These are phyloP conservation scores for Lichtheimia hyalospora DNA, from an alignment of 371 early-diverging fungal species.

Conservation along the genomic window DNA sequence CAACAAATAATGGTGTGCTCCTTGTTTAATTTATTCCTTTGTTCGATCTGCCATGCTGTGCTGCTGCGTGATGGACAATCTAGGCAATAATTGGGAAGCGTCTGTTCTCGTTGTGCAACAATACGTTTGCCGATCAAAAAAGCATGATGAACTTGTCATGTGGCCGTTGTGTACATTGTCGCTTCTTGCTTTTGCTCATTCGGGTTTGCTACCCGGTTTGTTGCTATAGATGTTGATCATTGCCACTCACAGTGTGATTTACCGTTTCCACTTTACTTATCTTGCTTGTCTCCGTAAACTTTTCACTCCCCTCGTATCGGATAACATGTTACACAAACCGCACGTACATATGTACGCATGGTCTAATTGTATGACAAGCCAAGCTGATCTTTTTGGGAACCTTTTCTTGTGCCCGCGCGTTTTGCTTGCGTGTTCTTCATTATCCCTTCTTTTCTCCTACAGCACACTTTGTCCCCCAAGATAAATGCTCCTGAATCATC, in stretches of 20 bases:
- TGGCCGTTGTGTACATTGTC: background rate
- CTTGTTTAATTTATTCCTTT: no score
- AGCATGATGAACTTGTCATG: constrained; percentile 1
- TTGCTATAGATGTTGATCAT: background rate
- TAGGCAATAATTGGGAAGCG: background rate
- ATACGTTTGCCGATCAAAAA: constrained; percentile 9
- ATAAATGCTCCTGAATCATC: background rate
- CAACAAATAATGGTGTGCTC: no score
- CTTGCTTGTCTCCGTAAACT: background rate
- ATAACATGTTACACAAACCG: constrained; percentile 7
- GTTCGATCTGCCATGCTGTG: constrained; percentile 1
- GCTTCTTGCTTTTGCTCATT: background rate
- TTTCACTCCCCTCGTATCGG: background rate
- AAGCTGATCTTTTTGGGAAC: constrained; percentile 9
- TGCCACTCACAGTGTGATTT: background rate
- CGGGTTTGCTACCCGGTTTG: constrained; percentile 1
- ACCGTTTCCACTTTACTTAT: background rate
- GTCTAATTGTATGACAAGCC: constrained; percentile 8
- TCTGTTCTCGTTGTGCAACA: constrained; percentile 9
- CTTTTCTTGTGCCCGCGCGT: constrained; percentile 7
- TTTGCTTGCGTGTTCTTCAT: background rate
- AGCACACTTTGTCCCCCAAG: background rate
- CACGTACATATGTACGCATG: constrained; percentile 18
- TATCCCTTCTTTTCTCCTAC: no score
- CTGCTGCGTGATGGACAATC: background rate